phyloP scores from a whole-genome alignment of 495 filamentous ascomycete genomes.

The Xylaria curta region DNA sequence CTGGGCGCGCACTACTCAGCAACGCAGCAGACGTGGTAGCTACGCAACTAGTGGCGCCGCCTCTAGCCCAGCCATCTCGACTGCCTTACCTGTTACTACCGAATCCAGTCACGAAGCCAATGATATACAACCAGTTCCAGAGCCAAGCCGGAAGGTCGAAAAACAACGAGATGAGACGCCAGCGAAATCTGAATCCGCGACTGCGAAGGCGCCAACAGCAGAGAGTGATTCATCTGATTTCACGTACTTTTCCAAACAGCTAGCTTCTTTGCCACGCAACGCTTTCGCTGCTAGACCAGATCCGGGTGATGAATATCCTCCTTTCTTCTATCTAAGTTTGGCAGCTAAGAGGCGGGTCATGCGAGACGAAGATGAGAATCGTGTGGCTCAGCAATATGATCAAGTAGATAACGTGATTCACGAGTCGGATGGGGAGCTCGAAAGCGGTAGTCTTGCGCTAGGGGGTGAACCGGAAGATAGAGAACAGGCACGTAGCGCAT shows the following conservation, averaged over 20 bases:
- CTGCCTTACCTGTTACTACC: constrained; percentile 61
- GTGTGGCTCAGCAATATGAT: constrained; percentile 66
- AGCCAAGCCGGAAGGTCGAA: constrained; percentile 37
- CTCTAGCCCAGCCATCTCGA: constrained; percentile 78
- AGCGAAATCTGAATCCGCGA: constrained; percentile 10
- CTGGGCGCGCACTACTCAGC: constrained; percentile 84
- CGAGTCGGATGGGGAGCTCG: constrained; percentile 60
- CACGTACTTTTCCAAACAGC: constrained; percentile 40
- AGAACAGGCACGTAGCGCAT: constrained; percentile 57
- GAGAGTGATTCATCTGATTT: constrained; percentile 31
- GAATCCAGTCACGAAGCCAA: constrained; percentile 46
- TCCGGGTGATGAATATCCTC: constrained; percentile 61
- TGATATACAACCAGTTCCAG: constrained; percentile 37
- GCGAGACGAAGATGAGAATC: constrained; percentile 69
- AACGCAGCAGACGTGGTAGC: constrained; percentile 74
- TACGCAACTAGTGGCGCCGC: constrained; percentile 77
- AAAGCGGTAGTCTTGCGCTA: constrained; percentile 82
- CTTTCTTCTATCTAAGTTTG: constrained; percentile 79
- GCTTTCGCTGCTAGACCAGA: constrained; percentile 34
- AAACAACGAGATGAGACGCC: constrained; percentile 33
- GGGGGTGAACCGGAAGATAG: constrained; percentile 90
- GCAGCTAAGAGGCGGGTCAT: constrained; percentile 76
- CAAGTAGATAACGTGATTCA: constrained; percentile 43
- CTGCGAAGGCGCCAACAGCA: not conserved
- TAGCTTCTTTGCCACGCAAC: constrained; percentile 41